Conservation (phyloP, 306 rosid species). For the Rubus idaeus region DNA sequence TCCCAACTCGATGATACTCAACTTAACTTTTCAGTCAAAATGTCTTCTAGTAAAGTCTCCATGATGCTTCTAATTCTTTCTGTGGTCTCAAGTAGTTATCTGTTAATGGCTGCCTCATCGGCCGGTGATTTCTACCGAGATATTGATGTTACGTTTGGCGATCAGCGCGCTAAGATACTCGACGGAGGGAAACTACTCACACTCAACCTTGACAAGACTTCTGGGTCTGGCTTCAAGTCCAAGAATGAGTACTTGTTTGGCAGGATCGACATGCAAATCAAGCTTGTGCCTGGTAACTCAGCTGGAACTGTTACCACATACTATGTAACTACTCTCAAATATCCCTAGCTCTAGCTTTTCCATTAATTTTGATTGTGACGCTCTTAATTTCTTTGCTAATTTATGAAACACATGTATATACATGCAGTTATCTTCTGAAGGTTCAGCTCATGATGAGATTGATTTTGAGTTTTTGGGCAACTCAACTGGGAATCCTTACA, state of each 20-base stretch:
- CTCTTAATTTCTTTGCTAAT: neutral
- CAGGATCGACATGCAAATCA: constrained; percentile 71
- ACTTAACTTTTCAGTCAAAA: constrained; percentile 6
- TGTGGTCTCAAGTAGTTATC: neutral
- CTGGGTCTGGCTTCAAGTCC: constrained; percentile 70
- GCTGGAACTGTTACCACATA: constrained; percentile 89
- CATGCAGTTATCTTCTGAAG: constrained; percentile 66
- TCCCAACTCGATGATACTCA: neutral
- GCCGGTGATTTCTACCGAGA: constrained; percentile 59
- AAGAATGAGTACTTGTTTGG: constrained; percentile 60
- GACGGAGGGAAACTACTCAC: constrained; percentile 55
- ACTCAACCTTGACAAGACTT: constrained; percentile 57
- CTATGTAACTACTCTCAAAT: constrained; percentile 40
- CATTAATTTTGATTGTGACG: neutral
- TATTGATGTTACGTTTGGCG: constrained; percentile 61
- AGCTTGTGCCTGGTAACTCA: constrained; percentile 70
- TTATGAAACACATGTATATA: neutral
- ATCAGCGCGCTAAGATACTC: constrained; percentile 43
- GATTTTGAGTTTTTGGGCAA: constrained; percentile 51
- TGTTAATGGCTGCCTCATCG: constrained; percentile 12
- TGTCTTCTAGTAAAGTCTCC: constrained; percentile 2
- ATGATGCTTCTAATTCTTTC: constrained; percentile 7
- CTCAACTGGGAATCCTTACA: constrained; percentile 39
- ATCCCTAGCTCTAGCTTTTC: neutral
- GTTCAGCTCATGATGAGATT: constrained; percentile 44